Base-by-base conservation (phyloP, 768 basidiomycete species). In the Naematelia encephala region DNA sequence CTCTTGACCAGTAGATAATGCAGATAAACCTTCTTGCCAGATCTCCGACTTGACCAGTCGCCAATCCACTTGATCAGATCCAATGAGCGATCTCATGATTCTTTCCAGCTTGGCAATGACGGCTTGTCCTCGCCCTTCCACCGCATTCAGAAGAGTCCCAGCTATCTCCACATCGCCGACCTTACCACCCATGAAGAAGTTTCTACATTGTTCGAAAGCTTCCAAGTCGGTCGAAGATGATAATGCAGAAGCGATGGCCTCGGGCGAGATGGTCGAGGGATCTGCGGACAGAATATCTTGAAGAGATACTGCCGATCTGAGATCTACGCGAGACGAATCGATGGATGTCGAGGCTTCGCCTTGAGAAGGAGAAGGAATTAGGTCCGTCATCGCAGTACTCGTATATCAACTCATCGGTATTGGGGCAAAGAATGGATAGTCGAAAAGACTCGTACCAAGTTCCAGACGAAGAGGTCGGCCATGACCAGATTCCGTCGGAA, bases 171-270 rank as follows among this genome's bases (percentile, higher is more conserved):
- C n/a, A 45, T 67, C 47, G 3, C 61, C 56, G 16, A 59, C 54
- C 14, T 54, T 42, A 5, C 49, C 50, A 13, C 2, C 26, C 10
- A 27, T 12, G 16, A 66, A 26, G n/a, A 67, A 56, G 13, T 61
- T 14, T 12, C 16, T 10, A 30, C 56, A 61, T 10, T 49, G 16
- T 3, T 48, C 13, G 22, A 61, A 3, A 2, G 59, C 62, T 25
- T 63, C 59, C 3, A 28, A 13, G 42, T 67, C 66, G 25, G 62
- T 22, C 2, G 63, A 45, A 5, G 56, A 21, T 5, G 56, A n/a
- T 12, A 67, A 28, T 13, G 62, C 48, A 8, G 51, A 23, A 10
- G 39, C 11, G 26, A 54, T 47, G 12, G 52, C 5, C 22, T 43
- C 39, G 13, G 16, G 3, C 3, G 58, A 44, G 34, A 59, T 11